Evolutionary conservation across 331 rosid genomes (phyloP).

Genomic region (Stylosanthes scabra): DNA sequence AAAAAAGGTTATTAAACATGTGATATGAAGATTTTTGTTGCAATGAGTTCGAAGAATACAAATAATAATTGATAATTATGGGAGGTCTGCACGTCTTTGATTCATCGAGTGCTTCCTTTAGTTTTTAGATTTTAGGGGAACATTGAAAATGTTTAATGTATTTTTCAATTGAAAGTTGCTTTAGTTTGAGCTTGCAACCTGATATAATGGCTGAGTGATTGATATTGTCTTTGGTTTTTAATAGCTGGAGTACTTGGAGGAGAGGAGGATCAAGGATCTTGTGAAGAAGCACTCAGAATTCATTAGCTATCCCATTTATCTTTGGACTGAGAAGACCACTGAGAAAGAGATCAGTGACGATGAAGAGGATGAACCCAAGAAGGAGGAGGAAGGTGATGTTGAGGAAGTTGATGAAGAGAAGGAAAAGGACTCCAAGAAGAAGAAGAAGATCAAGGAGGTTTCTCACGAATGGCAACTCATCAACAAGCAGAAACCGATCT

Average conservation of each 20-base stretch:
- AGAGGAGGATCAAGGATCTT: slow-evolving; percentile 70
- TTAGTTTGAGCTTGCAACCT: neutral
- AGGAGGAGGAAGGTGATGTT: slow-evolving; percentile 62
- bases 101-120: too few relatives aligned
- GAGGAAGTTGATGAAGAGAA: slow-evolving; percentile 64
- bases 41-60: neutral
- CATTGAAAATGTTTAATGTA: too few relatives aligned
- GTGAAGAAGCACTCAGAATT: slow-evolving; percentile 76
- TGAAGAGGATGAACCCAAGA: slow-evolving; percentile 64
- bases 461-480: slow-evolving; percentile 69
- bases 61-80: neutral
- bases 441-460: slow-evolving; percentile 70
- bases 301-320: slow-evolving; percentile 68
- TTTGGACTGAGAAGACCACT: slow-evolving; percentile 65
- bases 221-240: neutral
- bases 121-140: too few relatives aligned
- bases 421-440: slow-evolving; percentile 59
- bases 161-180: too few relatives aligned
- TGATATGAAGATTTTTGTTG: neutral
- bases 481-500: slow-evolving; percentile 75
- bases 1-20: too few relatives aligned
- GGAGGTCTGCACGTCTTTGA: too few relatives aligned
- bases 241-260: slow-evolving; percentile 75
- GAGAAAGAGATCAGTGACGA: slow-evolving; percentile 75
- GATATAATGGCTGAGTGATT: neutral